phyloP scores from a whole-genome alignment of 2,329 filamentous ascomycete species.

The Sarocladium oryzae region DNA sequence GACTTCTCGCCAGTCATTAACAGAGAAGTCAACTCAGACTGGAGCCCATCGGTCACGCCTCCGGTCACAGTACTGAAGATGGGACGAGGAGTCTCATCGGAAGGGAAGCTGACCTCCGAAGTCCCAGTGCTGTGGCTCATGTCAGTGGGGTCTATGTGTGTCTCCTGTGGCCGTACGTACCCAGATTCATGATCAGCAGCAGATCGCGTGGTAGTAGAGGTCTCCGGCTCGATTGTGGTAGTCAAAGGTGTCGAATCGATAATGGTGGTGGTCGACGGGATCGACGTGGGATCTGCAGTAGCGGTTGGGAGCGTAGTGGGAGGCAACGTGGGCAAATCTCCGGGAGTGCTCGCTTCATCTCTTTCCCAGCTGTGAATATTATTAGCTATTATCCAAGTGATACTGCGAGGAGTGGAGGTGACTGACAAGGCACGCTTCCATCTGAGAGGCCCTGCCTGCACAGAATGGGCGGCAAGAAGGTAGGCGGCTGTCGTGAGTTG shows the following conservation, averaged over 20 bases:
- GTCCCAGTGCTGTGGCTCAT: not conserved
- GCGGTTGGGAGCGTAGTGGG: not conserved
- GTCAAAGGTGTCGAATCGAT: not conserved
- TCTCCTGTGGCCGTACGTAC: not conserved
- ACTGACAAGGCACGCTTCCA: slow-evolving; percentile 22
- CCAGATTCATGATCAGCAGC: not conserved
- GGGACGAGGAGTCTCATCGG: not conserved
- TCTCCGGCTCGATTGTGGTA: not conserved
- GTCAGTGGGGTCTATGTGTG: not conserved
- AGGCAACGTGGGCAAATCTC: not conserved
- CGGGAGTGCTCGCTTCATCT: slow-evolving; percentile 6
- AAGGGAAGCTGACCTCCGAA: not conserved
- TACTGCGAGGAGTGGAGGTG: not conserved
- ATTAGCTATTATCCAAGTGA: not conserved
- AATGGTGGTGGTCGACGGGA: not conserved
- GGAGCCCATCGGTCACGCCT: not conserved
- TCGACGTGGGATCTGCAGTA: not conserved
- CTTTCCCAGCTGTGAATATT: not conserved
- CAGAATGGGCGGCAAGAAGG: slow-evolving; percentile 23
- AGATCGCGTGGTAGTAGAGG: not conserved
- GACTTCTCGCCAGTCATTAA: too few species aligned
- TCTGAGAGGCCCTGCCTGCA: slow-evolving; percentile 29
- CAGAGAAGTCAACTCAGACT: not conserved
- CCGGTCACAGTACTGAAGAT: slow-evolving; percentile 1
- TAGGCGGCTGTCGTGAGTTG: slow-evolving; percentile 18